Evolutionary conservation across 495 filamentous ascomycete genomes (phyloP), one percentile per base, ranked within the genome.

Genomic region (Penicillium longicatenatum): DNA sequence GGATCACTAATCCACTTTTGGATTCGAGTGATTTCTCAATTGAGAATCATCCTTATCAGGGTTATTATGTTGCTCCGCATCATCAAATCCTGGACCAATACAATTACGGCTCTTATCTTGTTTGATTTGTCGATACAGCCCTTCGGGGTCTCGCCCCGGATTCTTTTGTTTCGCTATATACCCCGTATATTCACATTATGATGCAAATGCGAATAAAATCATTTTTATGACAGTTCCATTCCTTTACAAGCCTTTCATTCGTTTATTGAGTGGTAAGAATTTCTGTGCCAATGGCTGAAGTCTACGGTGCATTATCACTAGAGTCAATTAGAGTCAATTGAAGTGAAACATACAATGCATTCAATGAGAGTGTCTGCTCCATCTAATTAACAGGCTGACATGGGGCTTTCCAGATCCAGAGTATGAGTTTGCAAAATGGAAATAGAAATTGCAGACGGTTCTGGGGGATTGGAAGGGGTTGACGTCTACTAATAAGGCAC

Each of bases 1-100:
- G 82, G 8, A 79, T 82, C 17, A 70, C 84, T 9, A 92, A 92
- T 64, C 90, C 89, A 7, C 60, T 91, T 33, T 77, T 84, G 57
- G 75, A 75, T 29, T 80, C 79, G 45, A 87, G 88, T 0, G 90
- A 92, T 60, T 92, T 93, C 66, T 82, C 78, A 16, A 73, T 86
- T 65, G 85, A 86, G 16, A 84, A 87, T 63, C 89, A 91, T 72
- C 90, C 90, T 11, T 93, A 93, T 64, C 84, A 89, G 66, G 81
- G 79, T 48, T 82, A 79, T 62, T 90, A 88, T 65, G 70, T 80
- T 57, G 68, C 76, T 22, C 79, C 79, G 39, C 67, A 73, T 33
- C 68, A 67, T 54, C 64, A 62, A 48, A 35, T 42, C 11, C 48
- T 67, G 19, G 55, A 67, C 19, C 55, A 61, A 35, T 72, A 70